These are phyloP conservation scores for Chrysanthemum makinoi DNA, from an alignment of 129 eudicot genomes.

Conservation along the genomic window DNA sequence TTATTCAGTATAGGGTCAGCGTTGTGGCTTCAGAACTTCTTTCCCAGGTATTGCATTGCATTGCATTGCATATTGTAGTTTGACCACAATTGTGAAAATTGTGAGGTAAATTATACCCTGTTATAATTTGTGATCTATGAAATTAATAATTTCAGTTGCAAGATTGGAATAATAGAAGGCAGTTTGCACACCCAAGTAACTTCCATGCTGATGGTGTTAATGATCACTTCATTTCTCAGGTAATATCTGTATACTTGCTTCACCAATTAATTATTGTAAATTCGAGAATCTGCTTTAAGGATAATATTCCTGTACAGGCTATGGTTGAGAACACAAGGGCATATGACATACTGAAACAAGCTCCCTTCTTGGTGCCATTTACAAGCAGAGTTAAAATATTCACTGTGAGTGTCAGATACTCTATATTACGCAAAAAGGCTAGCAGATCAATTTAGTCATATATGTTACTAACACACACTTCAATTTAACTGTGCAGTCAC, in stretches of 20 bases:
- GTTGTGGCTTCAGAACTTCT: constrained; percentile 82
- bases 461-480: constrained; percentile 13
- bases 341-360: constrained; percentile 71
- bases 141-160: constrained; percentile 64
- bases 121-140: constrained; percentile 15
- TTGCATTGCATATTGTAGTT: constrained; percentile 17
- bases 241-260: constrained; percentile 28
- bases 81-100: not conserved
- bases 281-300: constrained; percentile 7
- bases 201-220: constrained; percentile 97
- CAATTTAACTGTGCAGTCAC: constrained; percentile 45
- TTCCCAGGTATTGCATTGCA: constrained; percentile 61
- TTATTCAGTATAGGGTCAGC: constrained; percentile 74
- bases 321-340: constrained; percentile 84
- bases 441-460: not conserved
- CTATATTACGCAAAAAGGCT: not conserved
- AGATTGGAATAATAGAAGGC: constrained; percentile 97
- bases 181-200: constrained; percentile 77
- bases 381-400: constrained; percentile 92
- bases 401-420: constrained; percentile 50
- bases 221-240: constrained; percentile 88
- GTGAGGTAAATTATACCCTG: constrained; percentile 10
- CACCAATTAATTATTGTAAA: not conserved
- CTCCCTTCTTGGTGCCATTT: constrained; percentile 97
- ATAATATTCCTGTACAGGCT: constrained; percentile 48